Percentiles rank a stretch among this genome's conserved stretches.
Evolutionary conservation across 192 early-diverging fungal genomes (phyloP).

Genomic region (Podila horticola): DNA sequence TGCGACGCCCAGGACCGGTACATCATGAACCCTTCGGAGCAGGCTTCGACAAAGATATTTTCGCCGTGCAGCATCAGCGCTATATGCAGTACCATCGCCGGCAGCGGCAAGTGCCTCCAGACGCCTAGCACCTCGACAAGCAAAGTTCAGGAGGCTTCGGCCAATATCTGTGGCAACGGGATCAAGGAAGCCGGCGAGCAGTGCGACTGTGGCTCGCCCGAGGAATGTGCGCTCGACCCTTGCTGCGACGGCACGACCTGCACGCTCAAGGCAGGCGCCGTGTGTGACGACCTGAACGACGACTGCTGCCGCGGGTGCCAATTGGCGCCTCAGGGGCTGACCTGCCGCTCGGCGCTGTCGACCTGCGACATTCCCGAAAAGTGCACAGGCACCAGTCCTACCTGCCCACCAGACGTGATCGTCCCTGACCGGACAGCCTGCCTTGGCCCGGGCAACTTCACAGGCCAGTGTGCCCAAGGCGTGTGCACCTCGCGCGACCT

Average conservation of each 20-base stretch:
- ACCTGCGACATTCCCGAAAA: slow-evolving; percentile 82
- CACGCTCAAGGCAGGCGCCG: slow-evolving; percentile 74
- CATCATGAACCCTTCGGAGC: slow-evolving; percentile 81
- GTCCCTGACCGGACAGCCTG: slow-evolving; percentile 75
- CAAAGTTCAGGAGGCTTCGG: neutral
- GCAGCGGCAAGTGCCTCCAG: slow-evolving; percentile 9
- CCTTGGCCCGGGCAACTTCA: slow-evolving; percentile 51
- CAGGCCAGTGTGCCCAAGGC: slow-evolving; percentile 67
- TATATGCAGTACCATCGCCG: slow-evolving; percentile 26
- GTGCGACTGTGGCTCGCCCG: slow-evolving; percentile 84
- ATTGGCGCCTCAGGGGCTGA: slow-evolving; percentile 55
- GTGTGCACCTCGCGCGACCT: slow-evolving; percentile 77
- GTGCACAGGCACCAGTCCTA: slow-evolving; percentile 75
- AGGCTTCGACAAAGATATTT: slow-evolving; percentile 67
- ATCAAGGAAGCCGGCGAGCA: slow-evolving; percentile 87
- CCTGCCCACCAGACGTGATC: slow-evolving; percentile 76
- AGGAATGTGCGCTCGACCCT: slow-evolving; percentile 70
- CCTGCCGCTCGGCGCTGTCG: slow-evolving; percentile 77
- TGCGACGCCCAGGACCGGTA: slow-evolving; percentile 72
- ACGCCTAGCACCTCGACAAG: neutral
- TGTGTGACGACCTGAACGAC: slow-evolving; percentile 84
- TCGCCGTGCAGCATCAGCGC: slow-evolving; percentile 54
- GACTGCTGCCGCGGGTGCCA: slow-evolving; percentile 83
- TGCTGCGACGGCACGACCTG: slow-evolving; percentile 88
- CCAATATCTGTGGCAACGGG: slow-evolving; percentile 93